Evolutionary conservation across 2,329 filamentous ascomycete genomes (phyloP).

Genomic region (Diaporthe citrichinensis): DNA sequence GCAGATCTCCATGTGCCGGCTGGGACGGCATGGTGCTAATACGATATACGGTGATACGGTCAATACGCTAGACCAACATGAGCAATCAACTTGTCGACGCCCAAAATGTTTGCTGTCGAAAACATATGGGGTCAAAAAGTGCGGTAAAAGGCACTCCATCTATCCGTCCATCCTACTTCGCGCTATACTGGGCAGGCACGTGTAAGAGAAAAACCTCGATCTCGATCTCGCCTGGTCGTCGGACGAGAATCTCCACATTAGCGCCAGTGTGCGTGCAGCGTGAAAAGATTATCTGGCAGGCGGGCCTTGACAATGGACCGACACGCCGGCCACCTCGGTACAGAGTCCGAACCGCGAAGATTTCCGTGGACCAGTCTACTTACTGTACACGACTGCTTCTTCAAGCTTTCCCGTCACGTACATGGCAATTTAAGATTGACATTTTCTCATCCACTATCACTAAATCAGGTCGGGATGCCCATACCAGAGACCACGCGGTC

Average conservation of each 20-base stretch:
- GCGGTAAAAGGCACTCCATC: background rate
- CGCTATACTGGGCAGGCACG: background rate
- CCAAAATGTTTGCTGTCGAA: background rate
- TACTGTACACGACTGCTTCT: background rate
- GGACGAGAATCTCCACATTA: conserved; percentile 2
- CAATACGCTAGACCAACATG: background rate
- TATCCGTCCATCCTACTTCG: background rate
- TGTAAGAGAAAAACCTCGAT: background rate
- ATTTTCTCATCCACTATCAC: background rate
- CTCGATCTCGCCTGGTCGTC: conserved; percentile 3
- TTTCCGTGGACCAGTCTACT: background rate
- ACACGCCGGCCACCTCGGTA: conserved; percentile 29
- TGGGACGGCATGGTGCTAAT: conserved; percentile 9
- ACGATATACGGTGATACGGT: conserved; percentile 3
- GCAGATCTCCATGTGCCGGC: conserved; percentile 25
- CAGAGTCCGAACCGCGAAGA: conserved; percentile 30
- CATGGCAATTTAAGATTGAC: background rate
- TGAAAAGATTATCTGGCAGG: conserved; percentile 27
- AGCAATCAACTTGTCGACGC: background rate
- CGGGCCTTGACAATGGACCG: conserved; percentile 10
- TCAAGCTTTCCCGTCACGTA: background rate
- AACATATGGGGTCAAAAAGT: too few relatives aligned
- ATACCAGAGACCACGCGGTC: conserved; percentile 7
- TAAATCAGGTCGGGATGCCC: background rate
- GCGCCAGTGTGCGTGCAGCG: conserved; percentile 8